Evolutionary conservation across 257 asterid species (phyloP).

Genomic region (Fraxinus anomala): DNA sequence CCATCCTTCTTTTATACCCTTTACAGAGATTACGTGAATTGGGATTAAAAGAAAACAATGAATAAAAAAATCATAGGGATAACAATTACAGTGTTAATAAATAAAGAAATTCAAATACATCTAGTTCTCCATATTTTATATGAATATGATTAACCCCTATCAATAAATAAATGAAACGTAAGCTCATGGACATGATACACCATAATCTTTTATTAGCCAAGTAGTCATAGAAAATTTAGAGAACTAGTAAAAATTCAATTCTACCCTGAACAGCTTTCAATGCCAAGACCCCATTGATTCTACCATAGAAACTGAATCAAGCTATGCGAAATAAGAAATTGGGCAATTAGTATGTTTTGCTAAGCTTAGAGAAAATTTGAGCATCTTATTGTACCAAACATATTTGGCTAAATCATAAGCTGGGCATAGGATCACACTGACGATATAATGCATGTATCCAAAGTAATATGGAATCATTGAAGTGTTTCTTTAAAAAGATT

Average conservation of each 20-base stretch:
- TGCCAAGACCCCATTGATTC: background rate
- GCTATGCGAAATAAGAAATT: background rate
- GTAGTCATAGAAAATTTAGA: background rate
- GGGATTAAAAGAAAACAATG: slow-evolving; percentile 18
- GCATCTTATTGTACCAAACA: background rate
- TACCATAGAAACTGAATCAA: background rate
- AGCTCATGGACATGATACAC: background rate
- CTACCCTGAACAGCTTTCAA: background rate
- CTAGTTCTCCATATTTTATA: slow-evolving; percentile 3
- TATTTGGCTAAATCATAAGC: background rate
- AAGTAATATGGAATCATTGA: background rate
- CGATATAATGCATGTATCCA: background rate
- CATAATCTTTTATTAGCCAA: background rate
- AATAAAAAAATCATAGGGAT: background rate
- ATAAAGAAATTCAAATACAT: background rate
- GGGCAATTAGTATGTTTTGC: background rate
- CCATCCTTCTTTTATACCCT: slow-evolving; percentile 99
- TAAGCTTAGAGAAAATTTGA: background rate
- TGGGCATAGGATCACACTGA: background rate
- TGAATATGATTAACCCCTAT: background rate
- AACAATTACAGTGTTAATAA: background rate
- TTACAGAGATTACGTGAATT: slow-evolving; percentile 19
- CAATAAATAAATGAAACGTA: background rate
- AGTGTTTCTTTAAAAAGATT: background rate
- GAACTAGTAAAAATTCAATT: background rate